Base-by-base conservation (phyloP, 208 protist genomes). In the Endotrypanum monterogeii region DNA sequence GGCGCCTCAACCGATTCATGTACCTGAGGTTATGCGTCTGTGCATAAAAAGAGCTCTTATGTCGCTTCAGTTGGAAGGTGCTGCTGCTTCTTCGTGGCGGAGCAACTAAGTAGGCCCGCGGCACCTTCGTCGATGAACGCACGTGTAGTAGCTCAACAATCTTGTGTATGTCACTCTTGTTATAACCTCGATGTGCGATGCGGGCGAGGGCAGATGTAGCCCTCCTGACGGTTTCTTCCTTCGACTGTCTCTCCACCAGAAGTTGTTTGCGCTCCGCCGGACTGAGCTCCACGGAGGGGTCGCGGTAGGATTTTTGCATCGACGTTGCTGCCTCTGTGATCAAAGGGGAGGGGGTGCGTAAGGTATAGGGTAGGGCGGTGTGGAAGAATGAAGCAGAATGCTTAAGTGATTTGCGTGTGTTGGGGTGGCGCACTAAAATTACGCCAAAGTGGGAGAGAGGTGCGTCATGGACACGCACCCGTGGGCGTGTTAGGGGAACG, bases 1-100 rank as follows among this genome's bases (percentile, higher is more conserved):
- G 61, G 51, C 51, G 62, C 41, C 37, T 61, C 25, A 77, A 54
- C 39, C 56, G 73, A 20, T 35, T 28, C 54, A 44, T 30, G 73
- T 77, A 77, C 30, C 32, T 56, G 44, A 30, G 51, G 65, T 71
- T 77, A 65, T 77, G 73, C 52, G 73, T 72, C 73, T 66, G 41
- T 9, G 54, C 7, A 32, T 66, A 50, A 56, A 77, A 57, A 32
- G 55, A 7, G 30, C 32, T 56, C 0, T 46, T 39, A 51, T 72
- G 56, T 52, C 71, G 61, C 72, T 65, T 71, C 16, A n/a, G 71
- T 23, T 41, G 46, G 28, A 63, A 44, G 3, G 63, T 41, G 23
- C 50, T 63, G n/a, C 8, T 20, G 23, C 16, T 41, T 16, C 28
- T 11, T 4, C 48, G 25, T 25, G 60, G 50, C 51, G 7, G 16